Percentiles rank a stretch among this genome's conserved stretches.
These are phyloP conservation scores for Cystofilobasidium ferigula DNA, from an alignment of 768 basidiomycete genomes.

Conservation along the genomic window DNA sequence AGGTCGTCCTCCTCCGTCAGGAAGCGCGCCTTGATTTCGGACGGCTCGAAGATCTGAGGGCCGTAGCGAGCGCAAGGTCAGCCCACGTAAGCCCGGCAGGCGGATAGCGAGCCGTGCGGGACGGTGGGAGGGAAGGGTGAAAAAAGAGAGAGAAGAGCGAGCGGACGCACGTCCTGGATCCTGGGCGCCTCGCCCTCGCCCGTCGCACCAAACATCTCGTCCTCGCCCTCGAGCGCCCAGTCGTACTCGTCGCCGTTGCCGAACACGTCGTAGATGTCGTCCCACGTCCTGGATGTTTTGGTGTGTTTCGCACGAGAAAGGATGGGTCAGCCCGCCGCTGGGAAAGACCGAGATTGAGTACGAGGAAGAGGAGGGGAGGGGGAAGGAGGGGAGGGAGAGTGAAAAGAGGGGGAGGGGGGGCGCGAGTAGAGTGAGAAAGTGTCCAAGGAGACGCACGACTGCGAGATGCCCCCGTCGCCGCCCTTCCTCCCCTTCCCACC, in stretches of 20 bases:
- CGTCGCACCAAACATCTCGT: constrained; percentile 46
- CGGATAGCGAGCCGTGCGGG: background rate
- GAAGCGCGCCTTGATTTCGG: constrained; percentile 79
- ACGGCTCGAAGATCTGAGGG: constrained; percentile 95
- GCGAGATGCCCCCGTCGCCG: constrained; percentile 25
- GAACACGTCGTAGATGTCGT: constrained; percentile 90
- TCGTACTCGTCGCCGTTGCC: constrained; percentile 94
- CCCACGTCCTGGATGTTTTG: constrained; percentile 86
- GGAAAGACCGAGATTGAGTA: no score
- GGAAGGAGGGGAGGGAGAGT: background rate
- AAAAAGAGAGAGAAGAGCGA: background rate
- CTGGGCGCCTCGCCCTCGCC: constrained; percentile 59
- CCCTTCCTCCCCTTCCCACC: constrained; percentile 51
- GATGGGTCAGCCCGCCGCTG: constrained; percentile 26
- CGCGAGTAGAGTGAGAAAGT: background rate
- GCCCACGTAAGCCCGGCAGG: background rate
- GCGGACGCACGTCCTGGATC: constrained; percentile 63
- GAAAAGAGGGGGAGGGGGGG: background rate
- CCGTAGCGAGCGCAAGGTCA: background rate
- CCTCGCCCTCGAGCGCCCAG: constrained; percentile 70
- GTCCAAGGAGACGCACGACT: constrained; percentile 13
- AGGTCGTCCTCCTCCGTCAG: constrained; percentile 88
- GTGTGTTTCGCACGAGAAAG: no score
- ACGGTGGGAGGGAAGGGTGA: background rate
- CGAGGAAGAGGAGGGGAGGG: no score